A percentile compares a stretch with the other conserved stretches of the same genome.
These are phyloP conservation scores for Dendrostoma leiphaemia DNA, from an alignment of 2,329 filamentous ascomycete genomes.

Conservation along the genomic window DNA sequence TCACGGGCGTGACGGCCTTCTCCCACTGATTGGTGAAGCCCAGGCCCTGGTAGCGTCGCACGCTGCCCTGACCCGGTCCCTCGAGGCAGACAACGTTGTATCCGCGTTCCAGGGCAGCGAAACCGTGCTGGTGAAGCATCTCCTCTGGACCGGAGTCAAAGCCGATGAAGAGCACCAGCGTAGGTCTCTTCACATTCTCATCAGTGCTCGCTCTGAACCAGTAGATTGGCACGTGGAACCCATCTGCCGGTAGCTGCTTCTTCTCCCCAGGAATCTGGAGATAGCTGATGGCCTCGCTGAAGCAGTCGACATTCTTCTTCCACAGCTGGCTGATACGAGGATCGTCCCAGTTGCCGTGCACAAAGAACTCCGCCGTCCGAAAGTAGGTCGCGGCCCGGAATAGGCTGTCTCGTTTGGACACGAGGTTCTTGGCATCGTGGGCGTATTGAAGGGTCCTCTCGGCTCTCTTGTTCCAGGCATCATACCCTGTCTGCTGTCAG, in stretches of 20 bases:
- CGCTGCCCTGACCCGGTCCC: conserved; percentile 42
- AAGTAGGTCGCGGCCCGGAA: conserved; percentile 42
- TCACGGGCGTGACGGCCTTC: conserved; percentile 35
- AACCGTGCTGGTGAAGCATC: conserved; percentile 30
- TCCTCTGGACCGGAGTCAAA: conserved; percentile 38
- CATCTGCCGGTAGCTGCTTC: conserved; percentile 28
- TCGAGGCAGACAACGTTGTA: conserved; percentile 44
- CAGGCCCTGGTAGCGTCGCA: conserved; percentile 37
- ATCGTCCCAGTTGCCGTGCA: conserved; percentile 38
- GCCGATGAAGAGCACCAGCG: conserved; percentile 33
- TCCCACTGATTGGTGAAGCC: conserved; percentile 45
- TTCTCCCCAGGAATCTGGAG: conserved; percentile 35
- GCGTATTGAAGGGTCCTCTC: not conserved
- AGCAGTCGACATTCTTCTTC: conserved; percentile 33
- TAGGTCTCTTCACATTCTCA: conserved; percentile 25
- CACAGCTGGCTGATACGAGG: conserved; percentile 38
- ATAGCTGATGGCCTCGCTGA: conserved; percentile 35
- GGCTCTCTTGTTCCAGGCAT: not conserved
- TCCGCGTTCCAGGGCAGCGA: conserved; percentile 33
- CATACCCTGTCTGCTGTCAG: not conserved
- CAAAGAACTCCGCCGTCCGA: conserved; percentile 39
- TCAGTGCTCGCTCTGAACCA: conserved; percentile 21
- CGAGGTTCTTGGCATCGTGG: not conserved
- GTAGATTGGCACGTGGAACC: conserved; percentile 23
- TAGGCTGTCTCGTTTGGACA: conserved; percentile 3